Base-by-base conservation (phyloP, 2,329 filamentous ascomycete species). In the Fusarium abutilonis region DNA sequence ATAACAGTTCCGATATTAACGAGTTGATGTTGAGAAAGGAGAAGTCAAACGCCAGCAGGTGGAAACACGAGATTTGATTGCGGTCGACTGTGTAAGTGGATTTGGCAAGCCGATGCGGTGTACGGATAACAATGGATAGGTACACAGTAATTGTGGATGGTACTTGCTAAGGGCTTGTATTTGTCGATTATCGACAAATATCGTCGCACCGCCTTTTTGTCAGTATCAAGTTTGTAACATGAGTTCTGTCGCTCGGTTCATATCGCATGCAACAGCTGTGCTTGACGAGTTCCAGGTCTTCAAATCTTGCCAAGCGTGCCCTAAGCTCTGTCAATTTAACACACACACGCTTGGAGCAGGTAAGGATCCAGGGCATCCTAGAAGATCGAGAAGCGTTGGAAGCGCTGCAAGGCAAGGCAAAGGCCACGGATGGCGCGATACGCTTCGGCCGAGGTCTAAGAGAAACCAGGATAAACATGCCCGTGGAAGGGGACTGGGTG, bases 401-500 rank as follows among this genome's bases (percentile, higher is more conserved):
- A 48, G 55, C 32, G 28, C 31, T 55, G 52, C 52, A 63, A 58
- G 28, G 11, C 28, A 29, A 29, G 28, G 9, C 10, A 10, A 29
- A 26, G 51, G 60, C 38, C 45, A 34, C 26, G 39, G 38, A 67
- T 68, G 66, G 66, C 57, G 66, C 66, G 55, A 67, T 64, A 46
- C 52, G 53, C 50, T 63, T 66, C 43, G 62, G 61, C 61, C 61
- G 55, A 68, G 52, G 63, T 48, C 57, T 53, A 54, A 53, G 42
- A 60, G 35, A 54, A 14, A 36, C 51, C 39, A 19, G 54, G 55
- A 52, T 47, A 51, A 50, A 45, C 39, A 42, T 52, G 47, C 56
- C 41, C 14, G 26, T 48, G 49, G 45, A 60, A 52, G 26, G 40
- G 34, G 38, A 23, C 42, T 60, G 48, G 41, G 36, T 28, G 17